Evolutionary conservation across 2,329 filamentous ascomycete species (phyloP), one percentile per base, ranked within the genome.

Genomic region (Epichloe typhina): DNA sequence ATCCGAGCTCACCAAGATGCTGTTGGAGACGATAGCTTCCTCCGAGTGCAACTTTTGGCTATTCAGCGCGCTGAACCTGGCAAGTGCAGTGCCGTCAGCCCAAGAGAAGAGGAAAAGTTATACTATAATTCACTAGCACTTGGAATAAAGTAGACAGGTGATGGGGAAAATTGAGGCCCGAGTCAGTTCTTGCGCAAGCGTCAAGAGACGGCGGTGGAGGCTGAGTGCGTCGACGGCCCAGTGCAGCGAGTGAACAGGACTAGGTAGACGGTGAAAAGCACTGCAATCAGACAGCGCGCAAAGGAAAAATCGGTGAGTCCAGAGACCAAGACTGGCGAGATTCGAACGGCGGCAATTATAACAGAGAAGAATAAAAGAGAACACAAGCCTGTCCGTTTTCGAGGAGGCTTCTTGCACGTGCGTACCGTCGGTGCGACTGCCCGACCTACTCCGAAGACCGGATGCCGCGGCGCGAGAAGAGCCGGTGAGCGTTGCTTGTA

Each of bases 391-490:
- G n/a, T 45, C 31, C 26, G 43, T 33, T 35, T 49, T 37, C 47
- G 17, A 41, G 26, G 36, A 37, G 19, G 31, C 39, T 43, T 35
- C 26, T 15, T 33, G 46, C 50, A 51, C 39, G 46, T 44, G 50
- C 45, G 50, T 51, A 43, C 36, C n/a, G 44, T 48, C 33, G 50
- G 40, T 51, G 41, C 50, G 35, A 33, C 41, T 40, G 43, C 11
- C 40, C 39, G 45, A 38, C 39, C 38, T 51, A 15, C 31, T 43
- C 44, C 39, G 37, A 44, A 37, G 31, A 44, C 35, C 23, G 35
- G 45, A 48, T 35, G 41, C 15, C 26, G 40, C 46, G 39, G 46
- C 46, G 50, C 50, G 35, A 52, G n/a, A 40, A n/a, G 35, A 47
- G 50, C 46, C 38, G 46, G 15, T 41, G 6, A 13, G 35, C 37